Base-by-base conservation (phyloP, 2,329 filamentous ascomycete species). In the Metarhizium rileyi region DNA sequence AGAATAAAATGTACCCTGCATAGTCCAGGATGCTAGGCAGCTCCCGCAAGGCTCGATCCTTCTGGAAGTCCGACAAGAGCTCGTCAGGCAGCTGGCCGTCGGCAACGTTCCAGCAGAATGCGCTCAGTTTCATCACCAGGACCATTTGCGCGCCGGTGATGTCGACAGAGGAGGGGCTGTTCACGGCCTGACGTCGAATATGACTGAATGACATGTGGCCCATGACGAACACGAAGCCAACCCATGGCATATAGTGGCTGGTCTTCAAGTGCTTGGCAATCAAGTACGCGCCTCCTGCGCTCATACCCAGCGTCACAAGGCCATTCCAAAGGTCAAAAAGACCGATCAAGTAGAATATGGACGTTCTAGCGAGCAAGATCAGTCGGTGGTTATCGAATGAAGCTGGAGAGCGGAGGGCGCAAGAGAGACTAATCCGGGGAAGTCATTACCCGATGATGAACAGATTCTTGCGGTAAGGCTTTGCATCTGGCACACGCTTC, bases 111-210 rank as follows among this genome's bases (percentile, higher is more conserved):
- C 93, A 98, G 71, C 89, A 95, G 63, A 98, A 98, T 5, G 91
- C 87, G 22, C 84, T 89, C 33, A 98, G 80, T 68, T 98, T 98
- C 89, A 98, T 98, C 55, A 97, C 84, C 58, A 97, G 71, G 30
- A 98, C 93, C 93, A 98, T 98, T 67, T 98, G 93, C 1, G 91
- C 90, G 38, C 86, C 90, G 0, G 91, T 96, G 57, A 98, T 90
- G 65, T 98, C 93, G 52, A 95, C 75, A 2, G 71, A 68, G 36
- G 78, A 75, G 0, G 87, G 80, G 53, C 81, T 76, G 57, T 86
- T 75, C 36, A 77, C 71, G 36, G 83, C 78, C 66, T 95, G 89
- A 36, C 94, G 86, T 51, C 80, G 73, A 54, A 98, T 84, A 66
- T 98, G 93, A 65, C 82, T 95, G 60, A 91, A 66, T 43, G 90